phyloP scores from a whole-genome alignment of 2,329 filamentous ascomycete genomes.

The Leptographium flavum region DNA sequence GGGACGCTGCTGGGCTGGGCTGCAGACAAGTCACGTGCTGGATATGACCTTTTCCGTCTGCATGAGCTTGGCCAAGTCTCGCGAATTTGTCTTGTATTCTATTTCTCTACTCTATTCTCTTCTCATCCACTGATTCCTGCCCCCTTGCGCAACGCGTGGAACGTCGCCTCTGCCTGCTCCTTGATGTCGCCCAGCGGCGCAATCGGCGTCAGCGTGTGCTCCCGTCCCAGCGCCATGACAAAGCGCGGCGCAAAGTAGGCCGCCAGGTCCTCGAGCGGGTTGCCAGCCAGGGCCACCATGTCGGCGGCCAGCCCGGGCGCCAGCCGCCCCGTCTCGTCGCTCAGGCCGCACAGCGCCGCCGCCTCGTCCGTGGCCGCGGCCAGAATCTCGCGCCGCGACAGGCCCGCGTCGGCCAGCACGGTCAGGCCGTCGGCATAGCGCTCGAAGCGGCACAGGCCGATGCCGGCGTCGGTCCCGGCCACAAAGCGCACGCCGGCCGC shows the following conservation, averaged over 20 bases:
- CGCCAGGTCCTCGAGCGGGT: slow-evolving; percentile 4
- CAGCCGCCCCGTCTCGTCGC: slow-evolving; percentile 6
- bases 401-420: slow-evolving; percentile 7
- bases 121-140: not conserved
- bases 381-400: slow-evolving; percentile 5
- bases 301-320: slow-evolving; percentile 6
- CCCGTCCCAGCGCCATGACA: slow-evolving; percentile 5
- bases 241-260: slow-evolving; percentile 2
- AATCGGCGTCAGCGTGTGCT: slow-evolving; percentile 2
- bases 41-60: too few species aligned
- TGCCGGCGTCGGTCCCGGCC: slow-evolving; percentile 5
- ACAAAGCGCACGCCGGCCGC: slow-evolving; percentile 5
- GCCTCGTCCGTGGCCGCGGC: slow-evolving; percentile 5
- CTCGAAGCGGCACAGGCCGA: slow-evolving; percentile 8
- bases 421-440: slow-evolving; percentile 8
- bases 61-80: too few species aligned
- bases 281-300: slow-evolving; percentile 5
- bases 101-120: not conserved
- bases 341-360: slow-evolving; percentile 6
- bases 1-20: too few species aligned
- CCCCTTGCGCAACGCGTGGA: slow-evolving; percentile 4
- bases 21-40: too few species aligned
- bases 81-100: too few species aligned
- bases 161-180: slow-evolving; percentile 3
- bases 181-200: slow-evolving; percentile 4